Percentiles rank a stretch among this genome's conserved stretches.
phyloP scores from a whole-genome alignment of 805 yeast species.

The Barnettozyma vustinii region DNA sequence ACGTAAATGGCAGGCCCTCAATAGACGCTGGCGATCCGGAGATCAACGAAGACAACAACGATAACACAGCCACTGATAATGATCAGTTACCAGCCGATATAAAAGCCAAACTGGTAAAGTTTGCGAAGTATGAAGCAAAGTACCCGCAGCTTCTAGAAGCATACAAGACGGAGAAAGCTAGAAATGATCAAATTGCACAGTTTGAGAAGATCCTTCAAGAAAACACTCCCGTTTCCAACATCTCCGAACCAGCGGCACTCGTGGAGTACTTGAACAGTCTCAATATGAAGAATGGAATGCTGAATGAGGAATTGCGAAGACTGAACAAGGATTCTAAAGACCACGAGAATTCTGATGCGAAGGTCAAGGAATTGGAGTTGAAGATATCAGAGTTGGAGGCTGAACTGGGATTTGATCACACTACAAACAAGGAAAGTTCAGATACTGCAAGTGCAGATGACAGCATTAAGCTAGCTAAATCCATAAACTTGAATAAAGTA shows the following conservation, averaged over 20 bases:
- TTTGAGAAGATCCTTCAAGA: constrained; percentile 74
- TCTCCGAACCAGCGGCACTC: constrained; percentile 66
- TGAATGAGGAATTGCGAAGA: constrained; percentile 58
- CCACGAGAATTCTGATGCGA: neutral
- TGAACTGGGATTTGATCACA: constrained; percentile 4
- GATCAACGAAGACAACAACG: neutral
- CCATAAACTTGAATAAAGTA: neutral
- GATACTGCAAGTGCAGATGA: neutral
- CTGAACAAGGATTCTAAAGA: constrained; percentile 13
- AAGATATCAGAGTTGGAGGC: constrained; percentile 9
- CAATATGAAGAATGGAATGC: constrained; percentile 51
- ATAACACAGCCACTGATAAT: constrained; percentile 4
- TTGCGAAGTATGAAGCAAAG: constrained; percentile 82
- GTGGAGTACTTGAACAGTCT: constrained; percentile 65
- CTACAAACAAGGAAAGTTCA: neutral
- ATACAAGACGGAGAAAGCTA: constrained; percentile 73
- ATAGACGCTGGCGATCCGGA: neutral
- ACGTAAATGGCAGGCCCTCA: constrained; percentile 20
- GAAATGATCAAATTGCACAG: constrained; percentile 47
- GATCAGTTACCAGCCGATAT: constrained; percentile 47
- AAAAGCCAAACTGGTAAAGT: constrained; percentile 61
- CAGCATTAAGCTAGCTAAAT: too few relatives aligned
- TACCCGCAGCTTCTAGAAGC: constrained; percentile 84
- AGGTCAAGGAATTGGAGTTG: constrained; percentile 8
- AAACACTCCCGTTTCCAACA: constrained; percentile 71